Percentiles rank a stretch among this genome's conserved stretches.
phyloP scores from a whole-genome alignment of 2,329 filamentous ascomycete species.

The Ilyonectria destructans region DNA sequence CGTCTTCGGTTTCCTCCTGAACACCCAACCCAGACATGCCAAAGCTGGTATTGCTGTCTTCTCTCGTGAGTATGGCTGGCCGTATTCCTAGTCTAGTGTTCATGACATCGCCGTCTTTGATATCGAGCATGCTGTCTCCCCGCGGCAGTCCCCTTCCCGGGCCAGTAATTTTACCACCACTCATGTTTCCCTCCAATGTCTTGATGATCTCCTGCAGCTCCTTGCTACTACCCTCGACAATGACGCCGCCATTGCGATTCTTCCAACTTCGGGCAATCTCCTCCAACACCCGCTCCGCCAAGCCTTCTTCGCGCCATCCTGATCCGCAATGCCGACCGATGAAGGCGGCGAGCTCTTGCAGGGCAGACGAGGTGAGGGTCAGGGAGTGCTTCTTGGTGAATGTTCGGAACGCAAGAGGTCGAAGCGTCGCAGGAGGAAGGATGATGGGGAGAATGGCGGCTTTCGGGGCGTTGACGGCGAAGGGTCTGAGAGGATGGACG shows the following conservation, averaged over 20 bases:
- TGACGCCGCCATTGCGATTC: constrained; percentile 87
- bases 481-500: constrained; percentile 81
- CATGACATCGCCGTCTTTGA: constrained; percentile 66
- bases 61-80: constrained; percentile 62
- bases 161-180: constrained; percentile 79
- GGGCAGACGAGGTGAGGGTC: constrained; percentile 88
- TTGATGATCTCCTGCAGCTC: constrained; percentile 88
- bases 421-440: constrained; percentile 87
- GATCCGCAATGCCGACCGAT: constrained; percentile 95
- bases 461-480: constrained; percentile 68
- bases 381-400: constrained; percentile 99
- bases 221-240: constrained; percentile 86
- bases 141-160: constrained; percentile 66
- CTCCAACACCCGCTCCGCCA: constrained; percentile 93
- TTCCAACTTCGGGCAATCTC: constrained; percentile 96
- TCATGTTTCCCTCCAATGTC: constrained; percentile 89
- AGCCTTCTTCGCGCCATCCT: constrained; percentile 95
- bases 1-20: constrained; percentile 70
- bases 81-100: constrained; percentile 72
- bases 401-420: constrained; percentile 93
- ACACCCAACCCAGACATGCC: constrained; percentile 70
- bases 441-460: constrained; percentile 88
- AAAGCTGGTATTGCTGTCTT: constrained; percentile 79
- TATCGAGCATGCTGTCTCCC: constrained; percentile 76
- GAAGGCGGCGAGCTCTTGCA: constrained; percentile 89